These are phyloP conservation scores for Amylostereum areolatum DNA, from an alignment of 1,284 basidiomycete species.

Conservation along the genomic window DNA sequence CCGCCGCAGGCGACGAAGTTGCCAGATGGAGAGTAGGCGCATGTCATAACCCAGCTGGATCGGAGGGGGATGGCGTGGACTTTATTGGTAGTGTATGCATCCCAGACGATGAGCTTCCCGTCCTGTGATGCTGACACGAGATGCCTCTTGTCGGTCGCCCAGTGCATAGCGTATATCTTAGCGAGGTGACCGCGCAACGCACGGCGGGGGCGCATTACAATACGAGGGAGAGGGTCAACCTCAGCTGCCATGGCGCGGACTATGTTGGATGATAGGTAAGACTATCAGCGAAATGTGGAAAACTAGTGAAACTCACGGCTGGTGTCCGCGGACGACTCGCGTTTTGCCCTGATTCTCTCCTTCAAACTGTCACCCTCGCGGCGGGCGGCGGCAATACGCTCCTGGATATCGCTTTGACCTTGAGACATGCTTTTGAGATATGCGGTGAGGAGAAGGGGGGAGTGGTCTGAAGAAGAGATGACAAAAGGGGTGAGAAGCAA, in stretches of 20 bases:
- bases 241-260: slow-evolving; percentile 97
- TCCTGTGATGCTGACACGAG: slow-evolving; percentile 98
- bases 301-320: slow-evolving; percentile 62
- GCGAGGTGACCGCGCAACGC: slow-evolving; percentile 96
- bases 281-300: slow-evolving; percentile 3
- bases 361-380: slow-evolving; percentile 95
- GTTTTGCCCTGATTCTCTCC: slow-evolving; percentile 94
- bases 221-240: slow-evolving; percentile 89
- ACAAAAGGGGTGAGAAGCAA: background rate
- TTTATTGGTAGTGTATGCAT: slow-evolving; percentile 99
- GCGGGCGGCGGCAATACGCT: slow-evolving; percentile 92
- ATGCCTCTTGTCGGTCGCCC: slow-evolving; percentile 95
- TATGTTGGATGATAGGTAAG: slow-evolving; percentile 18
- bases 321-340: slow-evolving; percentile 94
- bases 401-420: slow-evolving; percentile 83
- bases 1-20: slow-evolving; percentile 98
- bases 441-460: background rate
- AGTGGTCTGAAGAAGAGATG: slow-evolving; percentile 2
- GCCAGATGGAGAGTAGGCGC: slow-evolving; percentile 95
- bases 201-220: slow-evolving; percentile 92
- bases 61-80: slow-evolving; percentile 97
- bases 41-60: slow-evolving; percentile 99
- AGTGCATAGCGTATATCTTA: slow-evolving; percentile 99
- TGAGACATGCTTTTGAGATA: slow-evolving; percentile 54
- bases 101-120: slow-evolving; percentile 99